Percentiles rank a stretch among this genome's conserved stretches.
Evolutionary conservation across 805 yeast species (phyloP).

Genomic region (Huiozyma naganishii): DNA sequence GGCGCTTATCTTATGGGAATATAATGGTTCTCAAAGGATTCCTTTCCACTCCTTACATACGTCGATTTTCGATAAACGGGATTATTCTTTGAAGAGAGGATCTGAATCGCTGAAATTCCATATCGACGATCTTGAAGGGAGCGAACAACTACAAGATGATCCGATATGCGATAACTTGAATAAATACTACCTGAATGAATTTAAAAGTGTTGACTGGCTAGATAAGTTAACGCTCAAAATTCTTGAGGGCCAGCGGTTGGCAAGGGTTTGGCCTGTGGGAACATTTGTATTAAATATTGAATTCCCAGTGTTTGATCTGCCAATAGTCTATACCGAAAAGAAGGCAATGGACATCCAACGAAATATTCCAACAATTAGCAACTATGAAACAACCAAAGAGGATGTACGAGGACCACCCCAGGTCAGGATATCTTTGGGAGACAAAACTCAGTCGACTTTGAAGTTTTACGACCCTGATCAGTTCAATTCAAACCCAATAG

Average conservation of each 20-base stretch:
- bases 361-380: constrained; percentile 29
- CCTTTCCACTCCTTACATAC: constrained; percentile 54
- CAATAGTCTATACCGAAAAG: constrained; percentile 57
- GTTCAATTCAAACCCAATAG: constrained; percentile 67
- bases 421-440: constrained; percentile 19
- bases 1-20: constrained; percentile 58
- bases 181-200: constrained; percentile 57
- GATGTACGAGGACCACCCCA: constrained; percentile 24
- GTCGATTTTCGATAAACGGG: constrained; percentile 43
- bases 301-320: constrained; percentile 56
- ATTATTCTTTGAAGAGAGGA: constrained; percentile 60
- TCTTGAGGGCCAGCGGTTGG: constrained; percentile 25
- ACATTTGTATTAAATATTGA: constrained; percentile 39
- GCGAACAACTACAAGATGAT: constrained; percentile 18
- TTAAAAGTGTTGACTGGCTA: constrained; percentile 56
- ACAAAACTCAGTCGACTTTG: constrained; percentile 23
- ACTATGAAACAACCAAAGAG: constrained; percentile 29
- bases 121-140: constrained; percentile 23
- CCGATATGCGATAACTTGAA: constrained; percentile 43
- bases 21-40: constrained; percentile 39
- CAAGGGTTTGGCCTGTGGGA: constrained; percentile 15
- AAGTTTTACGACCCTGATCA: constrained; percentile 62
- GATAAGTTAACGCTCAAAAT: constrained; percentile 53
- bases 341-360: constrained; percentile 29
- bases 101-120: constrained; percentile 45